These are phyloP conservation scores for Tuctoria greenei DNA, from an alignment of 176 grass and related monocot species.

Conservation along the genomic window DNA sequence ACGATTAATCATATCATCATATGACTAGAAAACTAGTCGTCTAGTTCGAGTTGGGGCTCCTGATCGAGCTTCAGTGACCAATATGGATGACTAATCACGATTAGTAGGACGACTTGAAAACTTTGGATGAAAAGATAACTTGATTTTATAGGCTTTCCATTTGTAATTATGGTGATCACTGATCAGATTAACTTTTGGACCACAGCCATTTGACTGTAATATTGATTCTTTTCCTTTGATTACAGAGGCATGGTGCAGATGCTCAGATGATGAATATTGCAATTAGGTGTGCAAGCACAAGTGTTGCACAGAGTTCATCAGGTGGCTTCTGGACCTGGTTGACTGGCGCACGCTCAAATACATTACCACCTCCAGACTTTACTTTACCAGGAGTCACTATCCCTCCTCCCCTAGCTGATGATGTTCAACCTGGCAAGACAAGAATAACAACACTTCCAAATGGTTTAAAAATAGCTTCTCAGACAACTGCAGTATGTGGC, in stretches of 20 bases:
- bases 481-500: slow-evolving; percentile 68
- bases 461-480: slow-evolving; percentile 82
- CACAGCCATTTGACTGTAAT: neutral
- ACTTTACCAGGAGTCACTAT: slow-evolving; percentile 66
- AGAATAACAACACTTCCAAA: slow-evolving; percentile 77
- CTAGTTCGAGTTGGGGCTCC: no score
- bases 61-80: no score
- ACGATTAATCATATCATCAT: no score
- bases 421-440: slow-evolving; percentile 63
- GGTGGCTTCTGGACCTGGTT: slow-evolving; percentile 75
- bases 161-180: neutral
- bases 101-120: no score
- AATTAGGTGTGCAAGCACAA: slow-evolving; percentile 64
- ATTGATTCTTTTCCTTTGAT: slow-evolving; percentile 24
- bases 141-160: neutral
- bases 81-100: no score
- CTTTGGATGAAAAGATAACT: no score
- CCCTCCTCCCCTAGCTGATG: slow-evolving; percentile 65
- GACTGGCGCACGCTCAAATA: slow-evolving; percentile 62
- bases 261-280: slow-evolving; percentile 45
- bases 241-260: slow-evolving; percentile 40
- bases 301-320: slow-evolving; percentile 59
- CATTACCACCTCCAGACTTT: slow-evolving; percentile 72
- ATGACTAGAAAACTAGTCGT: no score
- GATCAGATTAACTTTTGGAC: neutral